A percentile compares a stretch with the other conserved stretches of the same genome.
Conservation (phyloP, 169 alveolate species). For the Plasmodium billcollinsi region DNA sequence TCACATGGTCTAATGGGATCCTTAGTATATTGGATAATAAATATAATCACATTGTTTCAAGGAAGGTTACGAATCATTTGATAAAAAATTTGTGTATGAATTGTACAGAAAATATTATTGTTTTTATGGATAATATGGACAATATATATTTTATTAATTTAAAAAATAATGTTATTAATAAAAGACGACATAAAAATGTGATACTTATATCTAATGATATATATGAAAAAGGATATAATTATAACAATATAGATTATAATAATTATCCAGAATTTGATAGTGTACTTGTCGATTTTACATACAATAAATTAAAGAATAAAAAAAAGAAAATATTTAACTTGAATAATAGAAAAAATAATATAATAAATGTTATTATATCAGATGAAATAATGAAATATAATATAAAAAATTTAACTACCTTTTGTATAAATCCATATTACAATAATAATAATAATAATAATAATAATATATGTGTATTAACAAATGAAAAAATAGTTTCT, state of each 20-base stretch:
- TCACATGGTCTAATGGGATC: slow-evolving; percentile 66
- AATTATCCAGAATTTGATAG: no score
- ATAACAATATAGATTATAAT: no score
- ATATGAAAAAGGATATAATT: no score
- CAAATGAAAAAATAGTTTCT: slow-evolving; percentile 36
- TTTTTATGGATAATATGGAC: slow-evolving; percentile 37
- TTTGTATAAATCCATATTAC: slow-evolving; percentile 44
- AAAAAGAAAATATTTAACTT: background rate
- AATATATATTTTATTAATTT: slow-evolving; percentile 20
- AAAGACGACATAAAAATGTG: background rate
- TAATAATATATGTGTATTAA: slow-evolving; percentile 46
- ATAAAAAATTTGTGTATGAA: slow-evolving; percentile 44
- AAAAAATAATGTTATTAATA: slow-evolving; percentile 1
- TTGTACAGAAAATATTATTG: slow-evolving; percentile 39
- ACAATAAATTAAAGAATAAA: background rate
- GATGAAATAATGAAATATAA: slow-evolving; percentile 35
- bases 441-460: slow-evolving; percentile 39
- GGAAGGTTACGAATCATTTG: slow-evolving; percentile 5
- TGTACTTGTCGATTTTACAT: no score
- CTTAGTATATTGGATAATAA: slow-evolving; percentile 32
- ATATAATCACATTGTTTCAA: slow-evolving; percentile 24
- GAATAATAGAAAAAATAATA: slow-evolving; percentile 28
- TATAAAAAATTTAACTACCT: slow-evolving; percentile 31
- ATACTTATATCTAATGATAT: no score
- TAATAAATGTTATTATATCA: slow-evolving; percentile 8